Percentiles rank a stretch among this genome's conserved stretches.
phyloP scores from a whole-genome alignment of 768 basidiomycete genomes.

The Fomitopsis serialis region DNA sequence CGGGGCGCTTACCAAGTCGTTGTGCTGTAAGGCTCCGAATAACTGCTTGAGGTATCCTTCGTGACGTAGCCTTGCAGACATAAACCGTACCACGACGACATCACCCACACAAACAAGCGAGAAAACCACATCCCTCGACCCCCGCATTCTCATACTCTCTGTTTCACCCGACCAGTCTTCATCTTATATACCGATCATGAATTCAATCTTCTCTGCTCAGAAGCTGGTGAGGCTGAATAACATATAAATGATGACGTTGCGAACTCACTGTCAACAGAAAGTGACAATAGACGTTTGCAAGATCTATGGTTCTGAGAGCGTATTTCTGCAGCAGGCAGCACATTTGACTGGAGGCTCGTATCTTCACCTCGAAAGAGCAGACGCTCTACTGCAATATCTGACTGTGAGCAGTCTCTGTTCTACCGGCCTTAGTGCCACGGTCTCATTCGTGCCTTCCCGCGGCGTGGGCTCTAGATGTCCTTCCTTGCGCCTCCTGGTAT shows the following conservation, averaged over 20 bases:
- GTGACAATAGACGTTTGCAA: slow-evolving; percentile 97
- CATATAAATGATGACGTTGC: neutral
- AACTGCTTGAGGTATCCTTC: slow-evolving; percentile 11
- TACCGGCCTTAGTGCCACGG: neutral
- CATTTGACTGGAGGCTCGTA: slow-evolving; percentile 95
- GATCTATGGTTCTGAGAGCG: slow-evolving; percentile 80
- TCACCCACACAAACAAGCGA: slow-evolving; percentile 27
- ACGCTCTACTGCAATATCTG: slow-evolving; percentile 89
- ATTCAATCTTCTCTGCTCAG: slow-evolving; percentile 97
- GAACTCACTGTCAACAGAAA: slow-evolving; percentile 62
- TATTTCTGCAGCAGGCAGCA: slow-evolving; percentile 96
- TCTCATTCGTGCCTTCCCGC: neutral
- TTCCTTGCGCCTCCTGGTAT: slow-evolving; percentile 69
- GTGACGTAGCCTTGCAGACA: slow-evolving; percentile 49
- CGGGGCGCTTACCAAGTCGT: slow-evolving; percentile 83
- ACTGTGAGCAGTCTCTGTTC: slow-evolving; percentile 42
- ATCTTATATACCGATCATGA: slow-evolving; percentile 98
- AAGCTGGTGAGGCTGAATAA: slow-evolving; percentile 62
- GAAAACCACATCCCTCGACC: slow-evolving; percentile 33
- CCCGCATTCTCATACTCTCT: slow-evolving; percentile 73
- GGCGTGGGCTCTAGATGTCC: slow-evolving; percentile 74
- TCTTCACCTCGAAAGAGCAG: slow-evolving; percentile 73
- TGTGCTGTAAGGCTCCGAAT: slow-evolving; percentile 63
- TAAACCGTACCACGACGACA: slow-evolving; percentile 48
- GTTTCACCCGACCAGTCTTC: slow-evolving; percentile 87